A percentile compares a stretch with the other conserved stretches of the same genome.
phyloP scores from a whole-genome alignment of 2,329 filamentous ascomycete species.

The Domatiomyces catenatus region DNA sequence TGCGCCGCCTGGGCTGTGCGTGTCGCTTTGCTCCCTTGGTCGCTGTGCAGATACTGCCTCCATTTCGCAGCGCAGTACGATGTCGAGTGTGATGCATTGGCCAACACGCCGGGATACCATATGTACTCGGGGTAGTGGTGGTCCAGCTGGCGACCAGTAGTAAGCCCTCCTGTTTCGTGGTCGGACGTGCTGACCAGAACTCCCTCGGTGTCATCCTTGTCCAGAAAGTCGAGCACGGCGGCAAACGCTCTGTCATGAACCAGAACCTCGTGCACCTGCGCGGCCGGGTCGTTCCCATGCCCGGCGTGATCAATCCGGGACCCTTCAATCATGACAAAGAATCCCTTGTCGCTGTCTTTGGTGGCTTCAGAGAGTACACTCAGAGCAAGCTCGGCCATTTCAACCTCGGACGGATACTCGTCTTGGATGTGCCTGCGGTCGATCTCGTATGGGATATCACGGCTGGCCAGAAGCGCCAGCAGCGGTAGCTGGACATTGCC shows the following conservation, averaged over 20 bases:
- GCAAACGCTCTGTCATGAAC: conserved; percentile 82
- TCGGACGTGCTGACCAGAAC: conserved; percentile 83
- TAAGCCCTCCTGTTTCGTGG: conserved; percentile 86
- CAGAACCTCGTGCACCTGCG: conserved; percentile 82
- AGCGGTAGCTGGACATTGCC: conserved; percentile 63
- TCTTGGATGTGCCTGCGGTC: conserved; percentile 68
- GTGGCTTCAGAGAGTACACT: conserved; percentile 68
- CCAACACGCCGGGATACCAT: conserved; percentile 73
- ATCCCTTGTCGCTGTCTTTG: conserved; percentile 69
- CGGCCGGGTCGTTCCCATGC: conserved; percentile 67
- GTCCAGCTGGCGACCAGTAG: conserved; percentile 58
- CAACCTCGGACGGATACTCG: conserved; percentile 71
- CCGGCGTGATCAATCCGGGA: conserved; percentile 93
- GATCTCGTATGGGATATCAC: conserved; percentile 83
- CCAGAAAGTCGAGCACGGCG: conserved; percentile 69
- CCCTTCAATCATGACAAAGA: conserved; percentile 98
- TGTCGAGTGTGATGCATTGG: conserved; percentile 60
- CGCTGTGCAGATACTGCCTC: conserved; percentile 38
- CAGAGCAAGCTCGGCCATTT: conserved; percentile 78
- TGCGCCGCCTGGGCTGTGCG: conserved; percentile 10
- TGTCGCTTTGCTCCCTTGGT: conserved; percentile 6
- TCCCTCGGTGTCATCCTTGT: conserved; percentile 50
- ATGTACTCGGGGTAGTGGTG: conserved; percentile 49
- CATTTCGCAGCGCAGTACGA: conserved; percentile 55
- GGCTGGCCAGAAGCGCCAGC: conserved; percentile 67